Percentiles rank a stretch among this genome's conserved stretches.
Conservation (phyloP, 306 rosid species). For the Quercus ilex region DNA sequence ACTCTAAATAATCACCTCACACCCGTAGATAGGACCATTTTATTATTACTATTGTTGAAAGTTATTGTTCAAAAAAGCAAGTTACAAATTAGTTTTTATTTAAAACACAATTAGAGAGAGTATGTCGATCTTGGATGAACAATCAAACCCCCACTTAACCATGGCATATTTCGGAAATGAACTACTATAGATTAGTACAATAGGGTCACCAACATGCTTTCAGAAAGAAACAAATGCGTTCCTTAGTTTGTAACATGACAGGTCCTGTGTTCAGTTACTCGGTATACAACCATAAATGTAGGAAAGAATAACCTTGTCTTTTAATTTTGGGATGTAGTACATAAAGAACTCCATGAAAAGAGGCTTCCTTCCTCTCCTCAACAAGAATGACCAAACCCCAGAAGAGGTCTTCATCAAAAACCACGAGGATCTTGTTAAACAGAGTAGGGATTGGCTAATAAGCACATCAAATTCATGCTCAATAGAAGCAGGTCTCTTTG, state of each 20-base stretch:
- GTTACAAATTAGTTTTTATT: background rate
- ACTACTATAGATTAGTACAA: too few species aligned
- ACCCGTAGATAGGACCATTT: too few species aligned
- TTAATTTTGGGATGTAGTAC: constrained; percentile 21
- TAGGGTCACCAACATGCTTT: too few species aligned
- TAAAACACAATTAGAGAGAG: too few species aligned
- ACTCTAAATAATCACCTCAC: too few species aligned
- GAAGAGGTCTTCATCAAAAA: constrained; percentile 31
- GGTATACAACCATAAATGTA: background rate
- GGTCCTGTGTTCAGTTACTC: too few species aligned
- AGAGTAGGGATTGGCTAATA: constrained; percentile 37
- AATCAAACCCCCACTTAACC: too few species aligned
- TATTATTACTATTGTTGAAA: too few species aligned
- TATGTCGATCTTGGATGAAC: too few species aligned
- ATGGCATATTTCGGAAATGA: background rate
- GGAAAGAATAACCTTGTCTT: too few species aligned
- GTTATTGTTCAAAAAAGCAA: accelerated
- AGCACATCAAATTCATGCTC: constrained; percentile 47
- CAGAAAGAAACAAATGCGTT: too few species aligned
- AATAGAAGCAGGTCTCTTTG: constrained; percentile 52
- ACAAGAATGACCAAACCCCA: constrained; percentile 28
- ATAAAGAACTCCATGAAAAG: constrained; percentile 38
- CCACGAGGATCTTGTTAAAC: constrained; percentile 17
- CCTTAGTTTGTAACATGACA: background rate
- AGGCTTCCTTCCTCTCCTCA: constrained; percentile 23